Percentiles rank a stretch among this genome's conserved stretches.
Conservation (phyloP, 257 asterid genomes). For the Catharanthus roseus region DNA sequence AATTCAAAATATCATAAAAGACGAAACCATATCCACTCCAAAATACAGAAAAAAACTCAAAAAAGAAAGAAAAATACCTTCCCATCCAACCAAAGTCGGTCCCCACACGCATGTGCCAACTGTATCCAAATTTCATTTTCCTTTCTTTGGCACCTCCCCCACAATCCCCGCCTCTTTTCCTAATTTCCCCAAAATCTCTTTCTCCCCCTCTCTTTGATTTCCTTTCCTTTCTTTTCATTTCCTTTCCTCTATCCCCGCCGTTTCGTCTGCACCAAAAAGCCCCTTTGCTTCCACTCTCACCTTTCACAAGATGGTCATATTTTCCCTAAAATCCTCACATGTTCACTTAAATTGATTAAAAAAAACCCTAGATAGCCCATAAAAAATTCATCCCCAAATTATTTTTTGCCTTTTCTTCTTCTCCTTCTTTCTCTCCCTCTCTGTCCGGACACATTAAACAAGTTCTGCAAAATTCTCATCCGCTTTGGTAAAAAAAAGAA, state of each 20-base stretch:
- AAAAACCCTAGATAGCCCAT: neutral
- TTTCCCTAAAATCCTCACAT: neutral
- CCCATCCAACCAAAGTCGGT: too few relatives aligned
- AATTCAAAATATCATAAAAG: too few relatives aligned
- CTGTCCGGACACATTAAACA: neutral
- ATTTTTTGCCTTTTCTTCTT: neutral
- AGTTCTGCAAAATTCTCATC: conserved; percentile 2
- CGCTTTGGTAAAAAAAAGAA: neutral
- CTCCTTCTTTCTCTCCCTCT: neutral
- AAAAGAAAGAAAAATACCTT: too few relatives aligned
- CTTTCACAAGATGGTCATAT: neutral
- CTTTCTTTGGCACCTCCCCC: neutral
- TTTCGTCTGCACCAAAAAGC: conserved; percentile 16
- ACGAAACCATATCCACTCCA: too few relatives aligned
- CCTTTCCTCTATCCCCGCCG: conserved; percentile 34
- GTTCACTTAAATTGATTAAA: neutral
- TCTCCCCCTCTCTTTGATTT: neutral
- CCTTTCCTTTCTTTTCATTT: neutral
- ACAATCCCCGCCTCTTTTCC: neutral
- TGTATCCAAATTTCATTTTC: neutral
- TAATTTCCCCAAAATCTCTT: neutral
- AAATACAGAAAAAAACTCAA: too few relatives aligned
- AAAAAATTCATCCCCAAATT: neutral
- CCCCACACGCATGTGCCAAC: conserved; percentile 1
- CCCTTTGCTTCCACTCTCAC: neutral